Evolutionary conservation across 768 basidiomycete species (phyloP), one percentile per base, ranked within the genome.

Genomic region (Auricularia sp.): DNA sequence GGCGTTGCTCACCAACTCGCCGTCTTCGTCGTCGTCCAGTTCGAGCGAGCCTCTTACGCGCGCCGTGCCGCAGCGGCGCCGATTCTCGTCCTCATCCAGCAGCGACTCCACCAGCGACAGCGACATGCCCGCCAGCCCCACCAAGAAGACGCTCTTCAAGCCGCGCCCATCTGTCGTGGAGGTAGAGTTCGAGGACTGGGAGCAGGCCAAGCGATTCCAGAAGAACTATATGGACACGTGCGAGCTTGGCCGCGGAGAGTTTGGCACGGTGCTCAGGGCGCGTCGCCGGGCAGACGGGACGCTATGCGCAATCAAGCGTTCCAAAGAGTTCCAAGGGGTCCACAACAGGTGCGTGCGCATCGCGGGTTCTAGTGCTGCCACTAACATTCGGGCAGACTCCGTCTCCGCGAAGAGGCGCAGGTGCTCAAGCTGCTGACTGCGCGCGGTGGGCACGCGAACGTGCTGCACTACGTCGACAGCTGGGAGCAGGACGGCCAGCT

Each of bases 351-450:
- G 74, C n/a, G n/a, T 36, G 10, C 16, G 7, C 37, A 24, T 42
- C 21, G 36, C 35, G 14, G n/a, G 62, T 68, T 67, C 70, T 70
- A 37, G n/a, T 14, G 39, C 18, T 65, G 64, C 65, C 69, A 66
- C 70, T 66, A 71, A 66, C 42, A 64, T 64, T 62, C 24, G 8
- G 11, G 24, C 70, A 92, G 90, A 66, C 77, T 88, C 65, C 92
- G 96, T 42, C 82, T 98, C 69, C 84, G 92, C 14, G 97, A 99
- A 74, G 97, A 99, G 78, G 92, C 95, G 44, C 90, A 96, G 68
- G 87, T 96, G 68, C 82, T 98, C 47, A 86, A 89, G 67, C 88
- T 90, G 72, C 84, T 98, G 5, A 76, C 75, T 64, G 63, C 74
- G 73, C n/a, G 75, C 76, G 65, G 77, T 72, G 33, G 69, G 36